These are phyloP conservation scores for Cercospora citrullina DNA, from an alignment of 2,329 filamentous ascomycete genomes.

Conservation along the genomic window DNA sequence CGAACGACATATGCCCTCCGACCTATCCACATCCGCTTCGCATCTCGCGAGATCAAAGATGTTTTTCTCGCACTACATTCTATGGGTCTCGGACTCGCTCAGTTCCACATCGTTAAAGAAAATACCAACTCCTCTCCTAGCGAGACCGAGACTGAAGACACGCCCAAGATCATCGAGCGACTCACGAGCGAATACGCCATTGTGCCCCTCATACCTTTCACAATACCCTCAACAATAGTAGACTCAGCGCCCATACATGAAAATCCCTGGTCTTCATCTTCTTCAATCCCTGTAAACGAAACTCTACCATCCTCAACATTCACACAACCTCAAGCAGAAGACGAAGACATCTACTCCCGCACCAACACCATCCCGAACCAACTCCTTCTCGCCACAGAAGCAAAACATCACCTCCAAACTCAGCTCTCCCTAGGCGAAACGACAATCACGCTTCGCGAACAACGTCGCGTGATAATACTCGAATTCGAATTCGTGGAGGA, in stretches of 20 bases:
- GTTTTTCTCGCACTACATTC: constrained; percentile 23
- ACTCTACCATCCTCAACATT: background rate
- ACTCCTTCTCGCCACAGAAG: constrained; percentile 11
- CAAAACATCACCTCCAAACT: constrained; percentile 1
- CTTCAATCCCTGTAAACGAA: too few relatives aligned
- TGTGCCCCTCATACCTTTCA: constrained; percentile 1
- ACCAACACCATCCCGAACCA: constrained; percentile 8
- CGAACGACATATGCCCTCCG: constrained; percentile 19
- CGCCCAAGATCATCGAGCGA: background rate
- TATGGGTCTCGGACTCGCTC: constrained; percentile 21
- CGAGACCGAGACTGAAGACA: background rate
- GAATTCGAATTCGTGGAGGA: constrained; percentile 13
- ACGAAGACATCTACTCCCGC: background rate
- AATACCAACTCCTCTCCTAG: background rate
- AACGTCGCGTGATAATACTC: constrained; percentile 12
- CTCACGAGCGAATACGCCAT: constrained; percentile 23
- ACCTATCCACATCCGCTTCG: constrained; percentile 22
- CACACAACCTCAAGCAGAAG: background rate
- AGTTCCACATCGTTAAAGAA: constrained; percentile 16
- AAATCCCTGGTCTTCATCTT: background rate
- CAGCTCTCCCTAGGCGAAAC: constrained; percentile 12
- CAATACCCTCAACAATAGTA: background rate
- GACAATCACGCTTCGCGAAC: constrained; percentile 13
- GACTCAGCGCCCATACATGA: background rate
- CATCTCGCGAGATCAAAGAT: constrained; percentile 26